phyloP scores from a whole-genome alignment of 306 rosid genomes.

The Trichosanthes cucumerina region DNA sequence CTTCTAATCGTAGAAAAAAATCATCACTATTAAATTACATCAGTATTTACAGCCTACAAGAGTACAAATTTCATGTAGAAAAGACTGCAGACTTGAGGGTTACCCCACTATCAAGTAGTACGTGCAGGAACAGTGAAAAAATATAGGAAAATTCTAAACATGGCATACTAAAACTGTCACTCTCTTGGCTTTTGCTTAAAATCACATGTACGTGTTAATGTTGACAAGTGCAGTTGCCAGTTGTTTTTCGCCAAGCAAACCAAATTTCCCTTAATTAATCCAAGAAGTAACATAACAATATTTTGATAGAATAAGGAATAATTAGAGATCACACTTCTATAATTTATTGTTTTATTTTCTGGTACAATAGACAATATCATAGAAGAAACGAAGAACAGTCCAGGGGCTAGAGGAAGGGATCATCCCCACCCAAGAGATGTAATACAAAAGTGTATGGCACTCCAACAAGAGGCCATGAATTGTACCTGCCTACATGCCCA shows the following conservation, averaged over 20 bases:
- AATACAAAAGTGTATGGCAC: not conserved
- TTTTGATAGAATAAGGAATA: not conserved
- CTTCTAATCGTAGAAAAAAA: not conserved
- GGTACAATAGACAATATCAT: not conserved
- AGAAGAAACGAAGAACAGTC: not conserved
- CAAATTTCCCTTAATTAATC: not conserved
- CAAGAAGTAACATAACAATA: not conserved
- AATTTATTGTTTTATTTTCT: not conserved
- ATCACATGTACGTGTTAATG: not conserved
- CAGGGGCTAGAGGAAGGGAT: not conserved
- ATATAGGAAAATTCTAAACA: not conserved
- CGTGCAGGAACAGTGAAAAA: not conserved
- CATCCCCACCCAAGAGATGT: not conserved
- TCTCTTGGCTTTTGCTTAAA: not conserved
- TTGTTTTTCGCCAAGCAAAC: not conserved
- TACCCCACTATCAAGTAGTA: not conserved
- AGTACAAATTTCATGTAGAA: not conserved
- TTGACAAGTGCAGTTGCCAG: not conserved
- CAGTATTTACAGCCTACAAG: not conserved
- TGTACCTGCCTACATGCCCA: not conserved
- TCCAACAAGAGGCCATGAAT: not conserved
- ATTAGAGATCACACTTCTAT: not conserved
- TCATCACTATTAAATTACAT: not conserved
- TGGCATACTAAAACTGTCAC: not conserved
- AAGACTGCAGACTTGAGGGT: constrained; percentile 2